Base-by-base conservation (phyloP, 108 stramenopile genomes). In the Cyclotella atomus region DNA sequence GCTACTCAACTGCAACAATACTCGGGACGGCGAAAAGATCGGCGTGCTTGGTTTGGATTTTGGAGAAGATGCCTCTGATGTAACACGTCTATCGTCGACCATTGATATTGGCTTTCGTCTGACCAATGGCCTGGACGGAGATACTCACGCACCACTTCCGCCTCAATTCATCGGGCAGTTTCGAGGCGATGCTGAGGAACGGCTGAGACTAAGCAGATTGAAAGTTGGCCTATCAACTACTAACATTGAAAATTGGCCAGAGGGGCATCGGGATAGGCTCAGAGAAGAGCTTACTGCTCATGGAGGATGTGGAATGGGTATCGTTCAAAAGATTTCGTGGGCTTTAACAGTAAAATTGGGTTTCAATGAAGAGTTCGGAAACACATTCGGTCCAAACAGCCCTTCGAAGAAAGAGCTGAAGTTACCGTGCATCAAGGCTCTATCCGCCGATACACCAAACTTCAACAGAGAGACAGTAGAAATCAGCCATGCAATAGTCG, bases 31-130 rank as follows among this genome's bases (percentile, higher is more conserved):
- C 12, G 35, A 21, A 15, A 21, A 28, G 2, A 24, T 24, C 12
- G 67, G 68, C 5, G 71, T 77, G 15, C 56, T 82, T 44, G 81
- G 81, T 0, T 16, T 82, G n/a, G 81, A 77, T 55, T 45, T 62
- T 55, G 49, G 65, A 21, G 76, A 77, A 45, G 59, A 43, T 35
- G 60, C 24, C 5, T 62, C 41, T 12, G 25, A 16, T 20, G 44
- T 47, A 25, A 32, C 59, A 1, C 61, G 71, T 44, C 41, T 77
- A 0, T 60, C 81, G 24, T 25, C 29, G n/a, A 76, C 36, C 4
- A 52, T 77, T 0, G 70, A 47, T 8, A 65, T 70, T 10, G 60
- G 76, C 14, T 66, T 77, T 17, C 49, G 44, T 24, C 47, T 82
- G 27, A 77, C 65, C 29, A 43, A 65, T 59, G 57, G 71, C 5